Evolutionary conservation across 164 flowering plant genomes (phyloP).

Genomic region (Cinnamomum micranthum): DNA sequence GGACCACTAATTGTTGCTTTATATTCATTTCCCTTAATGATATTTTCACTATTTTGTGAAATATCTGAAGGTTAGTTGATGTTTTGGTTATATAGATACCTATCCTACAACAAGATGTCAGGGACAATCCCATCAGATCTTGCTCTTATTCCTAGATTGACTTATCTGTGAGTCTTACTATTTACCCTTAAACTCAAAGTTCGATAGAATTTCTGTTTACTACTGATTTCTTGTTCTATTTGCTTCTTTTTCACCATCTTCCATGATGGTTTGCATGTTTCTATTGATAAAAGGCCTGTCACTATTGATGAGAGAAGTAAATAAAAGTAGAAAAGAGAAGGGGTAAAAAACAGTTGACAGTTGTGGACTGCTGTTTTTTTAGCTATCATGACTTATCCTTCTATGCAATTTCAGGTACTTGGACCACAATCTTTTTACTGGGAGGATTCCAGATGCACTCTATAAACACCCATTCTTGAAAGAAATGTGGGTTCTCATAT

Average conservation of each 20-base stretch:
- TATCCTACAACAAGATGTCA: conserved; percentile 89
- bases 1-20: not conserved
- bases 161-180: conserved; percentile 64
- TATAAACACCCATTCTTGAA: conserved; percentile 86
- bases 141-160: conserved; percentile 75
- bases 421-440: conserved; percentile 90
- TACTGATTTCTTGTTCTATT: not conserved
- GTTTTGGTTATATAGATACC: conserved; percentile 47
- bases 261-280: not conserved
- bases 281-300: too few species aligned
- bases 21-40: not conserved
- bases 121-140: conserved; percentile 72
- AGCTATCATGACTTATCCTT: not conserved
- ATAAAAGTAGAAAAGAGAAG: not conserved
- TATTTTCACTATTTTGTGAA: not conserved
- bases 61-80: conserved; percentile 13
- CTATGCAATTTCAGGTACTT: conserved; percentile 60
- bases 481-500: conserved; percentile 65
- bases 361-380: not conserved
- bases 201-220: not conserved
- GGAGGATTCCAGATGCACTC: conserved; percentile 82
- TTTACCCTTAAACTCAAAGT: not conserved
- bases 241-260: not conserved
- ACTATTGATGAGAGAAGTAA: not conserved
- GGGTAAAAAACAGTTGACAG: not conserved